Conservation (phyloP, 2,329 filamentous ascomycete genomes). For the Didymella keratinophila region DNA sequence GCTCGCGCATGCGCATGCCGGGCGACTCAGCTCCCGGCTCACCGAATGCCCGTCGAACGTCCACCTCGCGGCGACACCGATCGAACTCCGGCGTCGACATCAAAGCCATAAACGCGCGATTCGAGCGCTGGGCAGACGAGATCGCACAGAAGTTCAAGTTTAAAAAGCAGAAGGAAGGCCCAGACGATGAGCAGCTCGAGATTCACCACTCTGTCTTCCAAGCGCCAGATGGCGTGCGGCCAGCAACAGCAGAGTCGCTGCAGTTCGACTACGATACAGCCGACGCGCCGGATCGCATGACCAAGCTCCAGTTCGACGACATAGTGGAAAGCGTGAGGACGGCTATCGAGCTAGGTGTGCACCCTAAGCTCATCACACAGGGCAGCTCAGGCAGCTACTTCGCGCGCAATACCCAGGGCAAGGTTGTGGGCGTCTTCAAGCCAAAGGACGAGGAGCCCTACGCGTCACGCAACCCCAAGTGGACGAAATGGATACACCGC, state of each 20-base stretch:
- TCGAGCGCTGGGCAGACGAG: conserved; percentile 97
- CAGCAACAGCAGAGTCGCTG: conserved; percentile 77
- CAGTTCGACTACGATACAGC: conserved; percentile 60
- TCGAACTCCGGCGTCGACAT: conserved; percentile 94
- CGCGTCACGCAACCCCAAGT: conserved; percentile 95
- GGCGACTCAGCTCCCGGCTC: conserved; percentile 44
- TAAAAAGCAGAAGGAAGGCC: conserved; percentile 74
- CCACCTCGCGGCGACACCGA: conserved; percentile 59
- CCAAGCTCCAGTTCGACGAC: conserved; percentile 81
- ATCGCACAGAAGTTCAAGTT: conserved; percentile 98
- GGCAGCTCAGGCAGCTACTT: conserved; percentile 99
- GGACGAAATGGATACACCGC: conserved; percentile 99
- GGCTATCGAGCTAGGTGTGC: conserved; percentile 88
- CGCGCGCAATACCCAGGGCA: conserved; percentile 87
- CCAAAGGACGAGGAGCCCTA: conserved; percentile 99
- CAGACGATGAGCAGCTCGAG: conserved; percentile 82
- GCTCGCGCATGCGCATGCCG: conserved; percentile 54
- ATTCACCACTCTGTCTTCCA: conserved; percentile 99
- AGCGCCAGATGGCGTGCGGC: conserved; percentile 84
- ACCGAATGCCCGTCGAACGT: conserved; percentile 38
- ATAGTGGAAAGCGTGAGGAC: conserved; percentile 88
- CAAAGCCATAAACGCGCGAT: conserved; percentile 94
- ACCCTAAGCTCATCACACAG: conserved; percentile 95
- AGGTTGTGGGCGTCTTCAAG: conserved; percentile 97
- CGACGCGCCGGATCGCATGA: conserved; percentile 71